Evolutionary conservation across 768 basidiomycete genomes (phyloP), one percentile per base, ranked within the genome.

Genomic region (Boletus edulis): DNA sequence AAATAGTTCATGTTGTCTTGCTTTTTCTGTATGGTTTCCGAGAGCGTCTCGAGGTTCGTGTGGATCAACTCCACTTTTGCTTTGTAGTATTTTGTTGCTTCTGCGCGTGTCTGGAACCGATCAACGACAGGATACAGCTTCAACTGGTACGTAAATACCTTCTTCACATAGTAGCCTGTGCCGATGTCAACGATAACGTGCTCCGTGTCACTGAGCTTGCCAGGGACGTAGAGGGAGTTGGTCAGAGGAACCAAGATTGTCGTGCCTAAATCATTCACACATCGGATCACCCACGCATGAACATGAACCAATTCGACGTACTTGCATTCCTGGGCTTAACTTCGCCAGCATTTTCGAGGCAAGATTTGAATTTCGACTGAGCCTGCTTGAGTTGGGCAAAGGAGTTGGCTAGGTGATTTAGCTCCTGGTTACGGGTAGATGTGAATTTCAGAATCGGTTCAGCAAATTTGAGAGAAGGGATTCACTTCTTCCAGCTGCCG

Each of bases 81-180:
- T 27, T 80, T 78, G 74, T 97, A 98, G 69, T 95, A 85, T 68
- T 85, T 86, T 18, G 79, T 72, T 1, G 96, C 94, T 68, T 96
- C 85, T 14, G 79, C 73, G 20, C 88, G 88, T 9, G 94, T 94
- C 39, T 96, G 22, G 12, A n/a, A 20, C 29, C 3, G 40, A 53
- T 67, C 52, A 59, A 22, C 32, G 27, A n/a, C 17, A 34, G 11
- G 13, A 46, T 6, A 45, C 12, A 8, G n/a, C 15, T 34, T 20
- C 50, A 29, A 49, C 14, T 52, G 27, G 51, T 76, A 42, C 5
- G 2, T 6, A 8, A 29, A 47, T 45, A 92, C 97, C 81, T 98
- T 99, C 73, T 91, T 86, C 17, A 99, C 90, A 62, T 87, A 98
- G 72, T 98, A 99, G 0, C 97, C 96, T 0, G 96, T 98, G 2